Evolutionary conservation across 768 basidiomycete species (phyloP).

Genomic region (Amylocystis lapponica): DNA sequence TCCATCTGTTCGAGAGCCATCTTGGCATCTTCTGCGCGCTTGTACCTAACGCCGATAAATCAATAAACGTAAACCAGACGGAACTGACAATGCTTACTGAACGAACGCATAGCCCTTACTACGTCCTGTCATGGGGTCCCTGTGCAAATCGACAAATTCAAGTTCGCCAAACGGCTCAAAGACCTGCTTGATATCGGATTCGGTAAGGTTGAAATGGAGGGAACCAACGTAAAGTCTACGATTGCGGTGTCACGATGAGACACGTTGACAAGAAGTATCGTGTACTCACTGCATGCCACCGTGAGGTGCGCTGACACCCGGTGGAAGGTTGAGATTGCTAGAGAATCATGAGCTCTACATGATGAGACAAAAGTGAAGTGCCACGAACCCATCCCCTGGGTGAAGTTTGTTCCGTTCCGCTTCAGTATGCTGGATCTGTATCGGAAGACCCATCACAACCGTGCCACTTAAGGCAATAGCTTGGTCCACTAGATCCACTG

Average conservation of each 20-base stretch:
- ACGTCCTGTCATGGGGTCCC: slow-evolving; percentile 89
- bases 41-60: slow-evolving; percentile 52
- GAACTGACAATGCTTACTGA: slow-evolving; percentile 54
- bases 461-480: slow-evolving; percentile 89
- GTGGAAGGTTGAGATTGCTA: slow-evolving; percentile 77
- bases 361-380: slow-evolving; percentile 6
- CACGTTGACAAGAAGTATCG: slow-evolving; percentile 20
- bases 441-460: slow-evolving; percentile 96
- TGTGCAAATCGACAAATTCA: slow-evolving; percentile 97
- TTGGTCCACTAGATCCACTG: slow-evolving; percentile 86
- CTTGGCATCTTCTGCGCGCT: slow-evolving; percentile 86
- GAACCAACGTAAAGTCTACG: slow-evolving; percentile 92
- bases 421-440: slow-evolving; percentile 95
- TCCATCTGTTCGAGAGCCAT: slow-evolving; percentile 99
- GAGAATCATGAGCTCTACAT: slow-evolving; percentile 1
- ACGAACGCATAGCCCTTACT: slow-evolving; percentile 99
- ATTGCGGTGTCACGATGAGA: slow-evolving; percentile 5
- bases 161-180: slow-evolving; percentile 98
- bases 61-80: slow-evolving; percentile 1
- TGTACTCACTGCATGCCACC: slow-evolving; percentile 72
- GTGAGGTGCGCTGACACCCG: slow-evolving; percentile 77
- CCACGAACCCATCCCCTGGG: slow-evolving; percentile 77
- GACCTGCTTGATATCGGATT: slow-evolving; percentile 97
- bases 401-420: slow-evolving; percentile 89
- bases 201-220: slow-evolving; percentile 93